Evolutionary conservation across 2,329 filamentous ascomycete genomes (phyloP), one percentile per base, ranked within the genome.

Genomic region (Pseudocercospora eumusae): DNA sequence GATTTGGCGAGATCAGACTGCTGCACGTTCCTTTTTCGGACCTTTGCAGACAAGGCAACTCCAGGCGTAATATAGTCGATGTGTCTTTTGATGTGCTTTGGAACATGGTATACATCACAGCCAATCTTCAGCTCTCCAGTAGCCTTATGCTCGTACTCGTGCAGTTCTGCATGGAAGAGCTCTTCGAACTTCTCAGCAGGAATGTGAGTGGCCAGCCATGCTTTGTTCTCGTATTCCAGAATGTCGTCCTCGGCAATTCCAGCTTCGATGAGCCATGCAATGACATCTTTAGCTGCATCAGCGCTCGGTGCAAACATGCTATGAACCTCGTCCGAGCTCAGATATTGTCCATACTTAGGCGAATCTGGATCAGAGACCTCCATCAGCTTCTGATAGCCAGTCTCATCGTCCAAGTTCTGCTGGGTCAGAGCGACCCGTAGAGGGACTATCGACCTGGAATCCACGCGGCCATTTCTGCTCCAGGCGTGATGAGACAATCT

Each of bases 11-110:
- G 13, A 15, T 21, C 21, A n/a, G 47, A 27, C 15, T 20, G 20
- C 47, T 27, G 9, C 3, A 28, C 15, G 13, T 50, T 28, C 33
- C 56, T 27, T 28, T 59, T 52, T 6, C 56, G 56, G 9, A 50
- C 23, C 28, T 23, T 50, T n/a, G 66, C 60, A n/a, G 68, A 68
- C 23, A 85, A 75, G 62, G 80, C 81, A 62, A 83, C 80, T 8
- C 82, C 83, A 0, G 83, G 83, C 0, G 79, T 84, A 40, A 86
- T 79, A 69, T 83, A 85, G 73, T 85, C 83, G 52, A 85, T 76
- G 61, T 84, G 81, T 7, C 75, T 64, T 23, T 75, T 76, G 15
- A 85, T 68, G 42, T 78, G 69, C 21, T 75, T 73, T 40, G 68
- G 74, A 11, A 76, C 47, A 40, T 66, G 73, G 66, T 75, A 80